These are phyloP conservation scores for Barbatosphaeria neglecta DNA, from an alignment of 495 filamentous ascomycete genomes.

Conservation along the genomic window DNA sequence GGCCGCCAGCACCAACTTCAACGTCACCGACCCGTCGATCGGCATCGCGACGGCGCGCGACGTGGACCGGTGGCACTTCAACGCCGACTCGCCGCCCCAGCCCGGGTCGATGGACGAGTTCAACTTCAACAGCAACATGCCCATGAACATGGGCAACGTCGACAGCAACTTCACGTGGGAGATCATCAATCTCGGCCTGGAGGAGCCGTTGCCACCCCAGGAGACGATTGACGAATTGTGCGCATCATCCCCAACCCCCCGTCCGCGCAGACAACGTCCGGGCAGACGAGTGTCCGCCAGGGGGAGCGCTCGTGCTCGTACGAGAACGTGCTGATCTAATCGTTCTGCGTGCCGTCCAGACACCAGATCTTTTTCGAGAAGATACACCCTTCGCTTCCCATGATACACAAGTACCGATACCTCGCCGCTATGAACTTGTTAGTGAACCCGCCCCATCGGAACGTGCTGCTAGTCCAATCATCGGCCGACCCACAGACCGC, in stretches of 20 bases:
- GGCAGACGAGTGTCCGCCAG: neutral
- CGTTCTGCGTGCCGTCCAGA: constrained; percentile 30
- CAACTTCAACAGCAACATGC: constrained; percentile 35
- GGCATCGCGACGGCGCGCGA: constrained; percentile 30
- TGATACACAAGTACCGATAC: constrained; percentile 82
- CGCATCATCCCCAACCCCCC: constrained; percentile 14
- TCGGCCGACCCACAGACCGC: too few relatives aligned
- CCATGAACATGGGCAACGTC: constrained; percentile 30
- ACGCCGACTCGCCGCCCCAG: constrained; percentile 39
- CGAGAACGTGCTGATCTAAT: neutral
- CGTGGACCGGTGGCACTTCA: constrained; percentile 41
- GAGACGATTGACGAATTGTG: constrained; percentile 89
- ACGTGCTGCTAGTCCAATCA: too few relatives aligned
- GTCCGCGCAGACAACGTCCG: neutral
- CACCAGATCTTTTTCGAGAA: constrained; percentile 85
- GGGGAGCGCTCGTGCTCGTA: too few relatives aligned
- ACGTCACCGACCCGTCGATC: constrained; percentile 30
- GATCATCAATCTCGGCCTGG: constrained; percentile 85
- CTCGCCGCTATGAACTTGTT: constrained; percentile 70
- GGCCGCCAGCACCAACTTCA: constrained; percentile 29
- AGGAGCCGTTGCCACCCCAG: constrained; percentile 79
- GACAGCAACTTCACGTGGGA: constrained; percentile 62
- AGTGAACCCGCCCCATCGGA: constrained; percentile 3
- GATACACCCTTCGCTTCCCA: constrained; percentile 70
- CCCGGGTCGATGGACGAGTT: constrained; percentile 32